Evolutionary conservation across 306 rosid genomes (phyloP).

Genomic region (Dryas drummondii): DNA sequence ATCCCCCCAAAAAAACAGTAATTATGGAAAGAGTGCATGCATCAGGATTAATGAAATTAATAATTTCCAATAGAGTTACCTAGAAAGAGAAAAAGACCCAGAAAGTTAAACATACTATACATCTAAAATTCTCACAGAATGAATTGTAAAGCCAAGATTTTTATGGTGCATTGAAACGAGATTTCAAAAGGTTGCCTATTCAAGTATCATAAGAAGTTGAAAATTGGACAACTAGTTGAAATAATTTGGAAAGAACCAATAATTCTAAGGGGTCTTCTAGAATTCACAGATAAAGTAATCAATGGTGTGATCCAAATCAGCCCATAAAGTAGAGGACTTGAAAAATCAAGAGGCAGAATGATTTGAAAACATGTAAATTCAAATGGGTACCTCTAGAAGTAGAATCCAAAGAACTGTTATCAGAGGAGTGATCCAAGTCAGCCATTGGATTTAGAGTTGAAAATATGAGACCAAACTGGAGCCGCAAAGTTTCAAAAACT

Average conservation of each 20-base stretch:
- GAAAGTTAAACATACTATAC: background rate
- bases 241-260: background rate
- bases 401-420: conserved; percentile 36
- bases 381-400: conserved; percentile 52
- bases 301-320: background rate
- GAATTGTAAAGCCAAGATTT: background rate
- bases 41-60: background rate
- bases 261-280: background rate
- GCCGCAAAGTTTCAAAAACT: background rate
- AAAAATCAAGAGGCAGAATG: background rate
- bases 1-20: no score
- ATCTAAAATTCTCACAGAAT: background rate
- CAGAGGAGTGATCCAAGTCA: conserved; percentile 51
- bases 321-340: background rate
- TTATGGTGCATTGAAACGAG: background rate
- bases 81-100: background rate
- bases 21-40: background rate
- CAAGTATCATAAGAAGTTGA: background rate
- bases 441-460: conserved; percentile 43
- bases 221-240: background rate
- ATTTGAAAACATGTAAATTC: background rate
- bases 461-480: conserved; percentile 23
- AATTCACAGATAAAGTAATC: background rate
- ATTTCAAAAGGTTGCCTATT: background rate
- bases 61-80: background rate